phyloP scores from a whole-genome alignment of 2,329 filamentous ascomycete genomes.

The Fusarium staphyleae region DNA sequence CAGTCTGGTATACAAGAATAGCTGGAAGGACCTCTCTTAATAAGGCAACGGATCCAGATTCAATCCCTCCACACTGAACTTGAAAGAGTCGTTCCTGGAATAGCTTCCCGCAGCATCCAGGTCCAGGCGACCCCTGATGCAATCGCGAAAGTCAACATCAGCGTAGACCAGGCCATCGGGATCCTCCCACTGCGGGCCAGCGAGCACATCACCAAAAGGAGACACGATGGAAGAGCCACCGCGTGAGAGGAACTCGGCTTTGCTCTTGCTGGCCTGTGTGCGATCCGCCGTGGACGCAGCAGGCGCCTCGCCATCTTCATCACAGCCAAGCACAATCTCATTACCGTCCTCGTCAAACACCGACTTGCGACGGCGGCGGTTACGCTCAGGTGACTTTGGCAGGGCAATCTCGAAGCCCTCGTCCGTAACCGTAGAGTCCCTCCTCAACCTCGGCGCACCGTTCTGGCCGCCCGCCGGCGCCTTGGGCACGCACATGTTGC shows the following conservation, averaged over 20 bases:
- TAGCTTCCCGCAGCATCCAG: slow-evolving; percentile 87
- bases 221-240: slow-evolving; percentile 86
- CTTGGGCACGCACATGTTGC: slow-evolving; percentile 78
- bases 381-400: slow-evolving; percentile 41
- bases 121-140: slow-evolving; percentile 80
- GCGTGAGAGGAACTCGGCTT: slow-evolving; percentile 64
- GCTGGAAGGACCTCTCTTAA: slow-evolving; percentile 24
- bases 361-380: slow-evolving; percentile 47
- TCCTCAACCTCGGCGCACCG: slow-evolving; percentile 13
- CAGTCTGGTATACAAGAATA: slow-evolving; percentile 20
- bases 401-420: slow-evolving; percentile 58
- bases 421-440: slow-evolving; percentile 53
- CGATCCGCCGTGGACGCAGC: slow-evolving; percentile 10
- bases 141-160: slow-evolving; percentile 89
- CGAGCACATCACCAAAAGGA: slow-evolving; percentile 79
- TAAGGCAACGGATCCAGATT: slow-evolving; percentile 66
- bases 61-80: slow-evolving; percentile 64
- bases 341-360: slow-evolving; percentile 62
- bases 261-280: slow-evolving; percentile 18
- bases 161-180: slow-evolving; percentile 69
- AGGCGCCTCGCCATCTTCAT: slow-evolving; percentile 33
- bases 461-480: neutral
- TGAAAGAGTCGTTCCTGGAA: slow-evolving; percentile 73
- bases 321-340: slow-evolving; percentile 57
- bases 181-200: slow-evolving; percentile 86